A percentile compares a stretch with the other conserved stretches of the same genome.
These are phyloP conservation scores for Oenanthe sinensis DNA, from an alignment of 129 eudicot species.

Conservation along the genomic window DNA sequence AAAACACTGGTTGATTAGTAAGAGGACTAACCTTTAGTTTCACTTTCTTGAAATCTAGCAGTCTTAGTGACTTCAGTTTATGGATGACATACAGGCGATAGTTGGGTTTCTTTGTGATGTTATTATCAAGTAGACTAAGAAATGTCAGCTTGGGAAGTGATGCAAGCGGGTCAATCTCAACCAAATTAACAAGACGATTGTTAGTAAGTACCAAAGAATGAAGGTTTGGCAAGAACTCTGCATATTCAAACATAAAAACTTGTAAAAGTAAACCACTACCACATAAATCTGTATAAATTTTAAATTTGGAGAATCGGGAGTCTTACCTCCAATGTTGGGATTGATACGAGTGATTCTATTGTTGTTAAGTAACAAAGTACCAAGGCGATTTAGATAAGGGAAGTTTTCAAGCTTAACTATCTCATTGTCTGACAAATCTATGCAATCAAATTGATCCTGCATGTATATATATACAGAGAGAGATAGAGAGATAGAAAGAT, in stretches of 20 bases:
- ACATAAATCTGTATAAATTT: background rate
- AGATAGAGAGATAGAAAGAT: too few species aligned
- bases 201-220: constrained; percentile 92
- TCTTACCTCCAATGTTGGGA: constrained; percentile 78
- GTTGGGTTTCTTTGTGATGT: constrained; percentile 83
- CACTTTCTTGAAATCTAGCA: constrained; percentile 91
- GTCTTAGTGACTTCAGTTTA: constrained; percentile 68
- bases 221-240: constrained; percentile 96
- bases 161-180: constrained; percentile 93
- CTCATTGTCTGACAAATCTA: constrained; percentile 95
- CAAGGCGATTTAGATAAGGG: constrained; percentile 73
- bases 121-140: constrained; percentile 83
- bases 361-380: constrained; percentile 79
- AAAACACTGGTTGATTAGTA: background rate
- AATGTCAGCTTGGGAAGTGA: constrained; percentile 84
- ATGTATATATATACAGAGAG: background rate
- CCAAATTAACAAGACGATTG: constrained; percentile 89
- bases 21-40: constrained; percentile 69
- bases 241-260: constrained; percentile 30
- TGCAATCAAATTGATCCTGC: constrained; percentile 96
- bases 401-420: constrained; percentile 95
- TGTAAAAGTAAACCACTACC: constrained; percentile 24
- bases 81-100: constrained; percentile 92
- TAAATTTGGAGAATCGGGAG: too few species aligned
- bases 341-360: constrained; percentile 90